Percentiles rank a stretch among this genome's conserved stretches.
These are phyloP conservation scores for Gnaphalium uliginosum DNA, from an alignment of 129 eudicot genomes.

Conservation along the genomic window DNA sequence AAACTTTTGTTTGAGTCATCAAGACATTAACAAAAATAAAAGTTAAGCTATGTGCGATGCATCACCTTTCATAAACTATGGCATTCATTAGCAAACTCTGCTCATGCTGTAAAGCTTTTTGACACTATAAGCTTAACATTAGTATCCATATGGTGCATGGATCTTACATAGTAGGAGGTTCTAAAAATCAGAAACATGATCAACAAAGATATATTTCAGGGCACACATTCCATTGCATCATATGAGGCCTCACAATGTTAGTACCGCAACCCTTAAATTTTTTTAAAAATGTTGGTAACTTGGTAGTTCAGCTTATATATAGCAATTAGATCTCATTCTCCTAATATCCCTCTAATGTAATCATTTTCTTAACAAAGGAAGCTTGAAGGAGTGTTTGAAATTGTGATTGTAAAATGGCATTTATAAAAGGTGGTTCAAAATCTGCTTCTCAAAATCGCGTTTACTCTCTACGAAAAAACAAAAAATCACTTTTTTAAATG, in stretches of 20 bases:
- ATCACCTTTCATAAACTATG: neutral
- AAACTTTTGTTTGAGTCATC: neutral
- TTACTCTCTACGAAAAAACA: neutral
- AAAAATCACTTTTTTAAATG: neutral
- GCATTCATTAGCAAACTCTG: neutral
- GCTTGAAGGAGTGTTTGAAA: too few relatives aligned
- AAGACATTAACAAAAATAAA: constrained; percentile 2
- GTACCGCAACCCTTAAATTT: neutral
- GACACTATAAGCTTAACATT: neutral
- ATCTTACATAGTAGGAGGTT: too few relatives aligned
- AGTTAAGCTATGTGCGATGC: constrained; percentile 8
- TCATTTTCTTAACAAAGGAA: neutral
- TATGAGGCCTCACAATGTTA: neutral
- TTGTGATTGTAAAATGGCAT: too few relatives aligned
- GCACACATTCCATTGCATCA: neutral
- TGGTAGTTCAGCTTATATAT: neutral
- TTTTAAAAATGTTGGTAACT: neutral
- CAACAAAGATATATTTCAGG: neutral
- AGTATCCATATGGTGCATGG: neutral
- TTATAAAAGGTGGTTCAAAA: neutral
- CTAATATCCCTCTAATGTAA: neutral
- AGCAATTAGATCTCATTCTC: neutral
- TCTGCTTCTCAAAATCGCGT: neutral
- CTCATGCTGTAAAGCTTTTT: neutral
- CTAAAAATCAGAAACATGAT: neutral